Evolutionary conservation across 768 basidiomycete genomes (phyloP).

Genomic region (Neoboletus brunneissimus): DNA sequence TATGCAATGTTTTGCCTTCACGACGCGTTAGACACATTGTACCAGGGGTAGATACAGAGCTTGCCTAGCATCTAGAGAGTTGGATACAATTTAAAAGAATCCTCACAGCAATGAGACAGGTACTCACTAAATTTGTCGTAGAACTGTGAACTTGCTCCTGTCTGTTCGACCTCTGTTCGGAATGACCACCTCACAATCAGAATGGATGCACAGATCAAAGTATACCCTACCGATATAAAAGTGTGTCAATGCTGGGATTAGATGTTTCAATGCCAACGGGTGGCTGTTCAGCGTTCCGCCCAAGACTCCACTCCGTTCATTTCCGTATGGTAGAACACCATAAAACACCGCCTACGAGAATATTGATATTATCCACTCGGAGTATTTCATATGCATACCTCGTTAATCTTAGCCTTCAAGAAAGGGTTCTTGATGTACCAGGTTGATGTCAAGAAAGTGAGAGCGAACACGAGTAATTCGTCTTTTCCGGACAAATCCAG

Average conservation of each 20-base stretch:
- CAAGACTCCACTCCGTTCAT: conserved; percentile 68
- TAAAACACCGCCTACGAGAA: conserved; percentile 64
- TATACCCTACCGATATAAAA: conserved; percentile 83
- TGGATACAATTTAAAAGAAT: conserved; percentile 6
- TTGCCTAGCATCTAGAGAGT: conserved; percentile 50
- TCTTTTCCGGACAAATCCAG: conserved; percentile 82
- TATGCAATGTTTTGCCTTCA: conserved; percentile 79
- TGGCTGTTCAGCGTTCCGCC: conserved; percentile 82
- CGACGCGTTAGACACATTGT: conserved; percentile 11
- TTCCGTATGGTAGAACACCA: conserved; percentile 63
- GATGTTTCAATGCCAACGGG: conserved; percentile 77
- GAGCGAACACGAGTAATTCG: conserved; percentile 79
- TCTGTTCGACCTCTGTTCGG: conserved; percentile 87
- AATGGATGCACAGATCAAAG: background rate
- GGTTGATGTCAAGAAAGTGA: conserved; percentile 91
- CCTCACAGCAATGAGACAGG: background rate
- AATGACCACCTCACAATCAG: conserved; percentile 1
- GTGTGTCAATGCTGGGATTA: conserved; percentile 88
- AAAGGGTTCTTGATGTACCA: conserved; percentile 99
- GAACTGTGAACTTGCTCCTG: conserved; percentile 96
- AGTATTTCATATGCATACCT: conserved; percentile 47
- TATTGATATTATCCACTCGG: background rate
- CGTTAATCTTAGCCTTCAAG: conserved; percentile 93
- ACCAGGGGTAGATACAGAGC: conserved; percentile 8
- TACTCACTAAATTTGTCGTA: conserved; percentile 94